Base-by-base conservation (phyloP, 352 stramenopile species). In the Phytophthora fragariaefolia region DNA sequence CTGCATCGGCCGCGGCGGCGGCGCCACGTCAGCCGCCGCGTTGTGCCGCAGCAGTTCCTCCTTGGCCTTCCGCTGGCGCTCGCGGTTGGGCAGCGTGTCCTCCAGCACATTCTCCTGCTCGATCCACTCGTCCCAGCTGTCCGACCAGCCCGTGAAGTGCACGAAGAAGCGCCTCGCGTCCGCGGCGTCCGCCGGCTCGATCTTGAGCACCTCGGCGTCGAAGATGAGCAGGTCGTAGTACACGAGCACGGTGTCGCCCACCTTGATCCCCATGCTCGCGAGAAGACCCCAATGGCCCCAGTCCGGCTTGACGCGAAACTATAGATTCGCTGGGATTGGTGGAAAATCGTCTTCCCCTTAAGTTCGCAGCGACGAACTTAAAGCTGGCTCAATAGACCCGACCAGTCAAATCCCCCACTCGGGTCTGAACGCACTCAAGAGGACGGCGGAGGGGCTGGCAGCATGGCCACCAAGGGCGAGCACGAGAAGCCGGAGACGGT, bases 401-500 rank as follows among this genome's bases (percentile, higher is more conserved):
- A 71, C 64, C 56, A 68, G 67, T 70, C 62, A 63, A 68, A 74
- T 45, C 60, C 61, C 40, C 59, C 36, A n/a, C 20, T 18, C 36
- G 36, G 36, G 36, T 45, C 36, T 45, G 36, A 43, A 43, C 15
- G 20, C 36, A 40, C 32, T 40, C 30, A 36, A 50, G 30, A 62
- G 36, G 36, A 45, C 36, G 47, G 47, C 26, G 5, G n/a, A 18
- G 38, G 22, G n/a, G n/a, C n/a, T n/a, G 36, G 34, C 40, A 42
- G 43, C 55, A 93, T 93, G 84, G 81, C 84, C 57, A 89, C 78
- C 42, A 87, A 89, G 69, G 72, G 86, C 58, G 82, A 83, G 49
- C 84, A 90, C 79, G 84, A 93, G 66, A 93, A 93, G 74, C 84
- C 84, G 24, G 78, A 89, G 63, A 74, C 69, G 18, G 71, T 85